These are phyloP conservation scores for Saccharomyces paradoxus DNA, from an alignment of 805 yeast species.

Conservation along the genomic window DNA sequence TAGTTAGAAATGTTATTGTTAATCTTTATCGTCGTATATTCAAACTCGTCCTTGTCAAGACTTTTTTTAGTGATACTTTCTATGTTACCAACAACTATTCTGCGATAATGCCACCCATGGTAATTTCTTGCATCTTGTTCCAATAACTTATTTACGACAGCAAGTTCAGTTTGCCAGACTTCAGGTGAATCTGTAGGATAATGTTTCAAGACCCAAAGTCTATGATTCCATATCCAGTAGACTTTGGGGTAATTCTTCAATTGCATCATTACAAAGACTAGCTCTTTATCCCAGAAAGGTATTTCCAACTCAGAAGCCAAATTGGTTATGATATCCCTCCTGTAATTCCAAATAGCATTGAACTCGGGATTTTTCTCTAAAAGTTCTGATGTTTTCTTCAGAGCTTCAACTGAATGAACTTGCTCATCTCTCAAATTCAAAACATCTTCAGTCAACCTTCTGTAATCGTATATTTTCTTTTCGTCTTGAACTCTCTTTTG, in stretches of 20 bases:
- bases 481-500: constrained; percentile 52
- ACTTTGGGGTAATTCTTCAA: constrained; percentile 72
- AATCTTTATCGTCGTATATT: constrained; percentile 70
- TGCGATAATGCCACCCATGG: constrained; percentile 93
- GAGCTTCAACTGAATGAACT: constrained; percentile 32
- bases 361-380: constrained; percentile 73
- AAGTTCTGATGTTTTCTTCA: constrained; percentile 49
- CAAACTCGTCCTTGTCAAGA: constrained; percentile 48
- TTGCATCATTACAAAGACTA: constrained; percentile 49
- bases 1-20: constrained; percentile 82
- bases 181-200: constrained; percentile 35
- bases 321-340: constrained; percentile 57
- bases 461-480: constrained; percentile 49
- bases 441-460: constrained; percentile 36
- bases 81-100: constrained; percentile 48
- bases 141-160: constrained; percentile 59
- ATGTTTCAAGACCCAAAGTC: constrained; percentile 67
- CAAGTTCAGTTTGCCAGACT: constrained; percentile 68
- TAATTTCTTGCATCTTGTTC: constrained; percentile 73
- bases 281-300: constrained; percentile 43
- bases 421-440: constrained; percentile 31
- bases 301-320: constrained; percentile 16
- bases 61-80: constrained; percentile 21
- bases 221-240: constrained; percentile 95
- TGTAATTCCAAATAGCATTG: constrained; percentile 82